phyloP scores from a whole-genome alignment of 73 alveolate genomes.

The Paramecium sexaurelia region DNA sequence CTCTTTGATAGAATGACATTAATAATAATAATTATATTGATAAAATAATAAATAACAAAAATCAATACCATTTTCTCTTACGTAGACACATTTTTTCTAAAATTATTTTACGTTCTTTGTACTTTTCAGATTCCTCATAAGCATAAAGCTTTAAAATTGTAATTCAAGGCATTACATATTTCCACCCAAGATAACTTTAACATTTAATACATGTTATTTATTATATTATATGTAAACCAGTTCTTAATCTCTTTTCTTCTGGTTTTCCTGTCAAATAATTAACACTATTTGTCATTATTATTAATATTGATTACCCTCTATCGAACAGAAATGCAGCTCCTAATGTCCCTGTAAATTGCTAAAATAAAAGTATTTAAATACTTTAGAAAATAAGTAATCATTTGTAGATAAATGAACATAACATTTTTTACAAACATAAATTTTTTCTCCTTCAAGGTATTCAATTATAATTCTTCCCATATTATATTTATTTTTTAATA shows the following conservation, averaged over 20 bases:
- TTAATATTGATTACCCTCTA: neutral
- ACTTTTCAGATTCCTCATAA: neutral
- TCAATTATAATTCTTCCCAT: conserved; percentile 26
- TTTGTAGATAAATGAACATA: neutral
- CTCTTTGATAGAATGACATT: neutral
- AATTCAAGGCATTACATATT: neutral
- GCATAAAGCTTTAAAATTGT: neutral
- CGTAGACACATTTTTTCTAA: neutral
- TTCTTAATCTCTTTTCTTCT: neutral
- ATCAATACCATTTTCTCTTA: conserved; percentile 23
- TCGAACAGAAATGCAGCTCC: conserved; percentile 27
- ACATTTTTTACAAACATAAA: neutral
- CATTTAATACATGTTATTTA: neutral
- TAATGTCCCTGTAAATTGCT: neutral
- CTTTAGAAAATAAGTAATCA: neutral
- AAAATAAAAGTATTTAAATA: neutral
- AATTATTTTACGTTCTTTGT: conserved; percentile 45
- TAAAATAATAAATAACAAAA: neutral
- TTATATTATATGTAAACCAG: conserved; percentile 12
- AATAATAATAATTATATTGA: neutral
- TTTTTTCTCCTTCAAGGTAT: conserved; percentile 5
- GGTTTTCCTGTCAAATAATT: neutral
- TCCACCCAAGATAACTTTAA: conserved; percentile 12
- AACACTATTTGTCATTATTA: neutral
- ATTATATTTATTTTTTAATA: neutral